These are phyloP conservation scores for Tuctoria greenei DNA, from an alignment of 176 grass and related monocot genomes.

Conservation along the genomic window DNA sequence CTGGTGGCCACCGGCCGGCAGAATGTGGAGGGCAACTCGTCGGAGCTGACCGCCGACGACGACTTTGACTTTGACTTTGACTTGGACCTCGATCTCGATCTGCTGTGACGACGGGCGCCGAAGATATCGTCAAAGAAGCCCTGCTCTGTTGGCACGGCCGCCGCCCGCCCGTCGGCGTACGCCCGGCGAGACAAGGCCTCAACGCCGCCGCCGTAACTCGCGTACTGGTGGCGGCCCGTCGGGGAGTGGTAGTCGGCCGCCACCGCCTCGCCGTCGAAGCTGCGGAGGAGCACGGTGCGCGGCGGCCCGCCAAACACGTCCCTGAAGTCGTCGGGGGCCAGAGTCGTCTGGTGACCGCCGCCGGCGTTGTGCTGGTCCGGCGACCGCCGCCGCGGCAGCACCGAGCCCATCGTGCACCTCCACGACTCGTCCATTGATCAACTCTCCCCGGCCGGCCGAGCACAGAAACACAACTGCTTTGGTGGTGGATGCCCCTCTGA, in stretches of 20 bases:
- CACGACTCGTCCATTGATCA: slow-evolving; percentile 68
- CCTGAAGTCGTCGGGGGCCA: slow-evolving; percentile 63
- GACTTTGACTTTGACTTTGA: slow-evolving; percentile 72
- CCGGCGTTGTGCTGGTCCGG: slow-evolving; percentile 21
- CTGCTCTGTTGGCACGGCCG: slow-evolving; percentile 59
- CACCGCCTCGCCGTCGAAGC: slow-evolving; percentile 52
- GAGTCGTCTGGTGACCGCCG: slow-evolving; percentile 12
- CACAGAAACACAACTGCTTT: neutral
- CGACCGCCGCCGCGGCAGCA: slow-evolving; percentile 45
- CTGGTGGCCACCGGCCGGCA: slow-evolving; percentile 11
- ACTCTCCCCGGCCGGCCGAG: neutral
- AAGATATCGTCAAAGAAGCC: slow-evolving; percentile 93
- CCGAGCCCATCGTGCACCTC: slow-evolving; percentile 63
- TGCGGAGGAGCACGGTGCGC: slow-evolving; percentile 72
- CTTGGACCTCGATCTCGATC: slow-evolving; percentile 66
- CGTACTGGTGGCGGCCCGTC: slow-evolving; percentile 11
- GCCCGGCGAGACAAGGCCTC: slow-evolving; percentile 32
- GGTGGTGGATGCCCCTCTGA: neutral
- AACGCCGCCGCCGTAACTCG: neutral
- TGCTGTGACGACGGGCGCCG: slow-evolving; percentile 37
- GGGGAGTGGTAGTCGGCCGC: slow-evolving; percentile 6
- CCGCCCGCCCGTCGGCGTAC: neutral
- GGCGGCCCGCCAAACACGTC: slow-evolving; percentile 94
- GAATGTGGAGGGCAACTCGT: slow-evolving; percentile 40
- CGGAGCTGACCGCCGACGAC: slow-evolving; percentile 62